Percentiles rank a stretch among this genome's conserved stretches.
phyloP scores from a whole-genome alignment of 192 early-diverging fungal genomes.

The Umbelopsis ramanniana region DNA sequence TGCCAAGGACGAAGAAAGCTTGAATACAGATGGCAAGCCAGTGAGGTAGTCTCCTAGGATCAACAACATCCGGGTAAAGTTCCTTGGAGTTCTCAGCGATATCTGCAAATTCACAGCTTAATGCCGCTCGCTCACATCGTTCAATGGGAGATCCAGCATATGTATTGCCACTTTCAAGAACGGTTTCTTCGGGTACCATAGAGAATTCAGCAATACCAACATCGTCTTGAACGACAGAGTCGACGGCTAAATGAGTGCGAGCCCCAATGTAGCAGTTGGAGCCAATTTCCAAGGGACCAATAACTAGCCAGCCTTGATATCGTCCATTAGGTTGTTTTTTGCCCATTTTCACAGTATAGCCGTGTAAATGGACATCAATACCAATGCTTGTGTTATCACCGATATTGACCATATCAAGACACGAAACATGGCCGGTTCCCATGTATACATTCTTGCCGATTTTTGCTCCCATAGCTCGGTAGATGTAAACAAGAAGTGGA shows the following conservation, averaged over 20 bases:
- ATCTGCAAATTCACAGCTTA: background rate
- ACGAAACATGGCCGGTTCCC: slow-evolving; percentile 5
- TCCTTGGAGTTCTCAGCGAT: background rate
- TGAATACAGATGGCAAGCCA: background rate
- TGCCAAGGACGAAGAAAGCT: background rate
- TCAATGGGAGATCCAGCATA: slow-evolving; percentile 8
- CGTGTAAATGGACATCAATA: background rate
- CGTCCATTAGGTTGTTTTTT: background rate
- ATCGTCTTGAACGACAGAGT: background rate
- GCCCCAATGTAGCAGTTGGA: slow-evolving; percentile 8
- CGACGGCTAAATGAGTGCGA: background rate
- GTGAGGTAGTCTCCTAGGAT: slow-evolving; percentile 5
- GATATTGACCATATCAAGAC: slow-evolving; percentile 11
- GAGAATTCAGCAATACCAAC: slow-evolving; percentile 7
- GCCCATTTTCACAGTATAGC: slow-evolving; percentile 9
- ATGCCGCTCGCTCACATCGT: background rate
- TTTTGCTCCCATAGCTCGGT: background rate
- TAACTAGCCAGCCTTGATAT: background rate
- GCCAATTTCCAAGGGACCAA: background rate
- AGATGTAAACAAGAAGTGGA: background rate
- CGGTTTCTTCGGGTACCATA: slow-evolving; percentile 8
- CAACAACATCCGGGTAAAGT: background rate
- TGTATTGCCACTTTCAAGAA: background rate
- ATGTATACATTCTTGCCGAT: slow-evolving; percentile 16
- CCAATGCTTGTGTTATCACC: slow-evolving; percentile 11